Evolutionary conservation across 176 grass and related monocot genomes (phyloP).

Genomic region (Paspalum notatum): DNA sequence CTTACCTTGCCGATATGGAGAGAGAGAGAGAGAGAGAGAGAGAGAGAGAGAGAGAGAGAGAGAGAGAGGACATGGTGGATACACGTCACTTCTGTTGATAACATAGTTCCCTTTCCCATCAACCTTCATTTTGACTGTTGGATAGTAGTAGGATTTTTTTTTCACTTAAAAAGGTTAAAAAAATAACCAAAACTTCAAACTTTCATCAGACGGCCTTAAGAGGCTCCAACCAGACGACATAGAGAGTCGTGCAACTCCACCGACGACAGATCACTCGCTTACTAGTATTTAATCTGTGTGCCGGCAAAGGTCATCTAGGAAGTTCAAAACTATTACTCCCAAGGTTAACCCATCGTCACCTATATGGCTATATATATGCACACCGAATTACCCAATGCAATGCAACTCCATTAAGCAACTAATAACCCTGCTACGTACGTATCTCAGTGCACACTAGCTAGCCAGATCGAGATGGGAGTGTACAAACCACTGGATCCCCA

Average conservation of each 20-base stretch:
- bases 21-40: no score
- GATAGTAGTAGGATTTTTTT: no score
- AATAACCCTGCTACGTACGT: not conserved
- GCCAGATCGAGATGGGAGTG: not conserved
- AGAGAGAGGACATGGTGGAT: no score
- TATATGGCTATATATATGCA: not conserved
- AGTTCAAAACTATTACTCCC: not conserved
- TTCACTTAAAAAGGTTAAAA: no score
- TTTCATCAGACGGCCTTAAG: no score
- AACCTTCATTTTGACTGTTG: no score
- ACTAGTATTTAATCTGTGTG: not conserved
- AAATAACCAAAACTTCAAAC: no score
- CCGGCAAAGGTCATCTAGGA: not conserved
- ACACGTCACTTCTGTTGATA: no score
- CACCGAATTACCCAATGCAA: not conserved
- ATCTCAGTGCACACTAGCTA: not conserved
- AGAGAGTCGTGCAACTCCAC: not conserved
- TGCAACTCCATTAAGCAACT: not conserved
- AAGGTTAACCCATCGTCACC: not conserved
- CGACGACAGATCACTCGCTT: not conserved
- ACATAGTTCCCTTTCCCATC: no score
- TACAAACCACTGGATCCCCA: not conserved
- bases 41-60: no score
- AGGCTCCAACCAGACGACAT: no score
- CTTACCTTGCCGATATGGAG: no score